Evolutionary conservation across 2,329 filamentous ascomycete species (phyloP), one percentile per base, ranked within the genome.

Genomic region (Bipolaris victoriae): DNA sequence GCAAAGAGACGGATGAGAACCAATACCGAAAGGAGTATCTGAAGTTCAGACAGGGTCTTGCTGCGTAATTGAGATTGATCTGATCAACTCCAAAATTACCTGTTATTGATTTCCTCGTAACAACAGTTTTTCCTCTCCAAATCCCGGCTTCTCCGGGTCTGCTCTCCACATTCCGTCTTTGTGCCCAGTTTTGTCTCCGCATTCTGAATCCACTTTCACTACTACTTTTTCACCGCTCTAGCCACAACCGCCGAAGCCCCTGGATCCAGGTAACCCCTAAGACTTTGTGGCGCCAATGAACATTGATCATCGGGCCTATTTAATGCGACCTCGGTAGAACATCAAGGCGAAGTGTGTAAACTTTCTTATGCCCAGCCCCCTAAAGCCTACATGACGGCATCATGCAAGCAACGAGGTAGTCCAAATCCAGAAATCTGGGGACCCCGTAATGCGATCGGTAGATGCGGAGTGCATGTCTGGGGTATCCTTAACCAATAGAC

Each of bases 21-120:
- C 79, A 83, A 50, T 90, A 88, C 75, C 86, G 95, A 57, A 86
- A 91, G 82, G 85, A 87, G 47, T 99, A 99, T 71, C 80, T 97
- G 15, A 72, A 70, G 63, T 15, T 54, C 48, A 60, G 66, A 41
- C 58, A 69, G 31, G 56, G 51, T 9, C 54, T 70, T 43, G 55
- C 65, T 22, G 62, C 58, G 49, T 58, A 60, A 40, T 13, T 5
- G 31, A 7, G 5, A 36, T 16, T 26, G 31, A 36, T 39, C 6
- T 3, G 10, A 11, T 16, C 15, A 20, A 15, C 9, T 9, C 35
- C 10, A 20, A 35, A 51, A n/a, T n/a, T 7, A n/a, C 13, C 40
- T 29, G 9, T 18, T 49, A n/a, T 35, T 5, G 13, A n/a, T 16
- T 49, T 40, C 36, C 11, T 29, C 24, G 36, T 7, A 41, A 41